Conservation (phyloP, 257 asterid species). For the Nicotiana noctiflora region DNA sequence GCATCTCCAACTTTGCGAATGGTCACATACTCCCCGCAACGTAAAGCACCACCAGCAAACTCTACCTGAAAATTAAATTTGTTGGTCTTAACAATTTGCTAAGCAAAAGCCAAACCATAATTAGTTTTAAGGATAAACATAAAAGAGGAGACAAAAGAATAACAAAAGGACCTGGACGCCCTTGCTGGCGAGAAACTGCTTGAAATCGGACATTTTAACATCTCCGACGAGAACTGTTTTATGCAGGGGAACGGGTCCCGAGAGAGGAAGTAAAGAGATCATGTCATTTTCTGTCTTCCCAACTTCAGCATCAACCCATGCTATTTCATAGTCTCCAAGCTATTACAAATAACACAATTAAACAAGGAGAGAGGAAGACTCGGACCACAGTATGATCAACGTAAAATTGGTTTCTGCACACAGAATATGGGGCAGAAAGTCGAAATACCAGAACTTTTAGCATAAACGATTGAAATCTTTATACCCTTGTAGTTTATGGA, state of each 20-base stretch:
- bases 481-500: neutral
- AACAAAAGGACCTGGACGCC: slow-evolving; percentile 67
- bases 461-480: neutral
- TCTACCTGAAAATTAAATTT: slow-evolving; percentile 48
- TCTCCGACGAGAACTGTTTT: slow-evolving; percentile 95
- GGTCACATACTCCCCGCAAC: slow-evolving; percentile 90
- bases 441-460: neutral
- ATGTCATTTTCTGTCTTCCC: slow-evolving; percentile 69
- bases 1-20: slow-evolving; percentile 94
- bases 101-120: neutral
- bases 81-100: neutral
- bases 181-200: slow-evolving; percentile 89
- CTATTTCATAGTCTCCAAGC: slow-evolving; percentile 96
- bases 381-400: neutral
- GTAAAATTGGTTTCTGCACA: neutral
- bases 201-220: slow-evolving; percentile 94
- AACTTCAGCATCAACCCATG: slow-evolving; percentile 96
- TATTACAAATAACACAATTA: slow-evolving; percentile 18
- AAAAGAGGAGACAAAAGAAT: neutral
- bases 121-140: neutral
- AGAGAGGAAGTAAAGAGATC: slow-evolving; percentile 66
- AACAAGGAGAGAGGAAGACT: neutral
- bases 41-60: slow-evolving; percentile 82
- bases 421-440: neutral
- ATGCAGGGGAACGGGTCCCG: slow-evolving; percentile 70